Evolutionary conservation across 1,284 basidiomycete species (phyloP), one percentile per base, ranked within the genome.

Genomic region (Pholiota adiposa): DNA sequence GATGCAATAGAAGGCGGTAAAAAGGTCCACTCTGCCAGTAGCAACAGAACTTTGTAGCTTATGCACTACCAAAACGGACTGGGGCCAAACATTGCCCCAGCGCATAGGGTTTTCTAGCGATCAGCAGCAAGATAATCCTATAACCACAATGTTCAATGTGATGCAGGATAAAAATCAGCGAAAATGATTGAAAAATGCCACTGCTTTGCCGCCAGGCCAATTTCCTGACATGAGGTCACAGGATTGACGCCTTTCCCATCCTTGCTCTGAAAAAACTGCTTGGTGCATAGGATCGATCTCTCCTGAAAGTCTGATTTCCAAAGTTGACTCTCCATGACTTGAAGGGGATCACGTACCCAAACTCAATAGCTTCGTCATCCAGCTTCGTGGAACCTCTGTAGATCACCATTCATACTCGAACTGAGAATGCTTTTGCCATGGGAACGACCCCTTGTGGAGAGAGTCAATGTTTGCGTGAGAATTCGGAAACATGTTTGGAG

Each of bases 41-140:
- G 63, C 70, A 9, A 77, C 71, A 0, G 73, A n/a, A 77, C 0
- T 77, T 70, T 0, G 72, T 76, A 0, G 71, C 54, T 78, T 77
- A 60, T 78, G n/a, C 70, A 29, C 70, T 71, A 0, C 76, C 74
- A 4, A 70, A 60, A 14, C 77, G 67, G 14, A 76, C 62, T 0
- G 72, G 71, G 21, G 69, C n/a, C 61, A 49, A 73, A 69, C 57
- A 71, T 67, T 11, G 65, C 41, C n/a, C n/a, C n/a, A n/a, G n/a
- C 7, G 74, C 70, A 40, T 68, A 53, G 3, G 61, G n/a, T n/a
- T 72, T 3, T 27, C 25, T 0, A 25, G n/a, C n/a, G 31, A 40
- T 54, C 29, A 7, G 5, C 14, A 19, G 59, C 29, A 27, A 71
- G 65, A 3, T 43, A 54, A 43, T 70, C 65, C 69, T 72, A 18